A percentile compares a stretch with the other conserved stretches of the same genome.
Conservation (phyloP, 257 asterid species). For the Solanum etuberosum region DNA sequence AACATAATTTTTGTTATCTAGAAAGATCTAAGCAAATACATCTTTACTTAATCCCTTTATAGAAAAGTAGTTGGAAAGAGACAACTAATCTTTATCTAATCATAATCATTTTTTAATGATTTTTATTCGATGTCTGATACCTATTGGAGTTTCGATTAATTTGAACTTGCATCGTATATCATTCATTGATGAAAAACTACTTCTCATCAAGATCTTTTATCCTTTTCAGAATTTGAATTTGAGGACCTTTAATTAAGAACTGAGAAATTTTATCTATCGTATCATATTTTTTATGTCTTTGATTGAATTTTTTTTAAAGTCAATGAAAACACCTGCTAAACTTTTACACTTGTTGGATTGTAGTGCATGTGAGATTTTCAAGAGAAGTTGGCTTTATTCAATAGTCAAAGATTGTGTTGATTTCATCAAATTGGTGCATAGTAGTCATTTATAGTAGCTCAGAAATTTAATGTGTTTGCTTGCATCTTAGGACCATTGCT, state of each 20-base stretch:
- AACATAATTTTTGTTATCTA: background rate
- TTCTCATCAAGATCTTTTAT: background rate
- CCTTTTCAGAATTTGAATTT: background rate
- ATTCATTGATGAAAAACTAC: background rate
- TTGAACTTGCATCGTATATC: fast-evolving
- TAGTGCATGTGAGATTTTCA: background rate
- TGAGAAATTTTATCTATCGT: background rate
- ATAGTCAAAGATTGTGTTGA: background rate
- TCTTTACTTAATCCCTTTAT: background rate
- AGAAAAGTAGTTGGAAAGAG: background rate
- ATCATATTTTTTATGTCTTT: background rate
- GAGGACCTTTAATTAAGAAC: background rate
- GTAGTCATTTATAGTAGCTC: background rate
- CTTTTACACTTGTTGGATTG: background rate
- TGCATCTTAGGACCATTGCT: background rate
- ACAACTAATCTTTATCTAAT: background rate
- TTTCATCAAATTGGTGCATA: background rate
- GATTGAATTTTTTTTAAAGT: background rate
- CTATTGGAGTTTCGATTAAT: fast-evolving
- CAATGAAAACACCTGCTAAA: background rate
- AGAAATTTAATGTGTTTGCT: background rate
- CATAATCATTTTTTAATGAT: background rate
- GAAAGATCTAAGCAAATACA: background rate
- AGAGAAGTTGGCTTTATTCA: background rate
- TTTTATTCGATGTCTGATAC: background rate